Evolutionary conservation across 2,329 filamentous ascomycete species (phyloP).

Genomic region (Chaetomiaceae sp.): DNA sequence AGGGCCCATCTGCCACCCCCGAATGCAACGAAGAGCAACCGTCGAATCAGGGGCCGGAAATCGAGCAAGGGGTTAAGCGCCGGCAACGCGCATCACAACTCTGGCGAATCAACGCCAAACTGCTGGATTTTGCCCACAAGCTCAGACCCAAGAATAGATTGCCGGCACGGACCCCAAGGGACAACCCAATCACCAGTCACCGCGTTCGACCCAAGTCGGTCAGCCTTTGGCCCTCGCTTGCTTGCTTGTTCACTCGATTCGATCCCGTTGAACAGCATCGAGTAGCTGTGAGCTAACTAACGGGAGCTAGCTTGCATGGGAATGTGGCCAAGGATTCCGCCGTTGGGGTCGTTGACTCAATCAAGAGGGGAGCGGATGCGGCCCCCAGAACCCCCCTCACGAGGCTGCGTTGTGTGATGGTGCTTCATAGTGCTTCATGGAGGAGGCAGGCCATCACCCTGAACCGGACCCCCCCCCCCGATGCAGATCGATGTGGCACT

Average conservation of each 20-base stretch:
- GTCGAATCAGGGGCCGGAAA: constrained; percentile 23
- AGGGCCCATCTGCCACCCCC: constrained; percentile 1
- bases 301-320: too few species aligned
- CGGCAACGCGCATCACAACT: constrained; percentile 24
- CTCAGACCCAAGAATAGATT: constrained; percentile 29
- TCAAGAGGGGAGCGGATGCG: too few species aligned
- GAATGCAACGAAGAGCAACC: constrained; percentile 18
- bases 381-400: too few species aligned
- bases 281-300: too few species aligned
- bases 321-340: too few species aligned
- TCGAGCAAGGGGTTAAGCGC: constrained; percentile 26
- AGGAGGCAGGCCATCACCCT: too few species aligned
- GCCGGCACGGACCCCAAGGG: constrained; percentile 18
- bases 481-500: constrained; percentile 10
- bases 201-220: neutral
- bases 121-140: constrained; percentile 20
- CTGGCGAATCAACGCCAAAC: constrained; percentile 21
- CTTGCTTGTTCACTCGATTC: constrained; percentile 1
- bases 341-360: too few species aligned
- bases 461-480: neutral
- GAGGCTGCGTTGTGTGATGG: too few species aligned
- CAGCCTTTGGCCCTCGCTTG: constrained; percentile 3
- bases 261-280: constrained; percentile 6
- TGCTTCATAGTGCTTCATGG: too few species aligned
- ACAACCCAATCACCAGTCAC: constrained; percentile 17